Evolutionary conservation across 129 eudicot genomes (phyloP).

Genomic region (Mikania micrantha): DNA sequence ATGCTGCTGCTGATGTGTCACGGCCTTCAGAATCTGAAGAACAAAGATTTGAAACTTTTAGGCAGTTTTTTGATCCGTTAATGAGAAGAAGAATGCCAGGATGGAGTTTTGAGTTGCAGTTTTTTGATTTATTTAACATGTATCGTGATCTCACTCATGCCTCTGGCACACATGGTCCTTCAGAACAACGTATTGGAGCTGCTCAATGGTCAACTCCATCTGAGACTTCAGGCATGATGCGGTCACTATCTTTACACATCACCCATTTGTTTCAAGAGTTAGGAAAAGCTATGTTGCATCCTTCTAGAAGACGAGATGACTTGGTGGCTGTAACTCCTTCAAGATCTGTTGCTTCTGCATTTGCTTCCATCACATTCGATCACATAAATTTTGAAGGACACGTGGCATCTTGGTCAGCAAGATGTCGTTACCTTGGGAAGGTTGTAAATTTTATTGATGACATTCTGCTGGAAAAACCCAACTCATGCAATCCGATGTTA

Average conservation of each 20-base stretch:
- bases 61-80: constrained; percentile 88
- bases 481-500: constrained; percentile 72
- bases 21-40: constrained; percentile 55
- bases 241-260: constrained; percentile 70
- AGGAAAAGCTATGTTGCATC: constrained; percentile 85
- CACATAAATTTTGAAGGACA: constrained; percentile 82
- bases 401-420: constrained; percentile 60
- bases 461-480: constrained; percentile 73
- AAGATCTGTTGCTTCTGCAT: constrained; percentile 72
- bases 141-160: constrained; percentile 81
- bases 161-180: constrained; percentile 30
- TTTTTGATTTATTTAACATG: constrained; percentile 70
- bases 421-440: constrained; percentile 88
- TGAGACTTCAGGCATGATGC: constrained; percentile 61
- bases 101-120: constrained; percentile 89
- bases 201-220: constrained; percentile 34
- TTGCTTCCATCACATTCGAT: constrained; percentile 65
- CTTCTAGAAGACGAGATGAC: constrained; percentile 90
- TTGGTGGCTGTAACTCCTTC: constrained; percentile 66
- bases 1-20: constrained; percentile 13
- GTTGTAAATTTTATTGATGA: constrained; percentile 79
- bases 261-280: constrained; percentile 90
- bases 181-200: constrained; percentile 49
- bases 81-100: constrained; percentile 83
- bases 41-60: constrained; percentile 65